These are phyloP conservation scores for Phoma sp. DNA, from an alignment of 2,329 filamentous ascomycete genomes.

Conservation along the genomic window DNA sequence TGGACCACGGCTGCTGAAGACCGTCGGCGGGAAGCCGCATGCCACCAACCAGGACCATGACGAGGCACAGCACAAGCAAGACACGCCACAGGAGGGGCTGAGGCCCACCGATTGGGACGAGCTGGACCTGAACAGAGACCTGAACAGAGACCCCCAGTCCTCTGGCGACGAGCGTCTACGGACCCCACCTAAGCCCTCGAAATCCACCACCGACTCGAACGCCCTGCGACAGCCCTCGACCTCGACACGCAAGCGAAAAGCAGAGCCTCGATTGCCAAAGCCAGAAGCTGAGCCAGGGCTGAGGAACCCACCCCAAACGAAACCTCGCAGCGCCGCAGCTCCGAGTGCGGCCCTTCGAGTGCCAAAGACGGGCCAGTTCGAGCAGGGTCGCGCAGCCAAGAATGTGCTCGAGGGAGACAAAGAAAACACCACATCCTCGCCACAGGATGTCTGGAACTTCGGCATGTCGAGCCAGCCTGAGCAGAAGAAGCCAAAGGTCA, in stretches of 20 bases:
- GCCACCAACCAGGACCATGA: slow-evolving; percentile 48
- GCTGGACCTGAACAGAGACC: slow-evolving; percentile 18
- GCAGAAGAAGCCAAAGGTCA: slow-evolving; percentile 10
- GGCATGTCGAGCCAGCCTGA: slow-evolving; percentile 12
- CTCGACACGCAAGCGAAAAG: slow-evolving; percentile 6
- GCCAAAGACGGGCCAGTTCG: not conserved
- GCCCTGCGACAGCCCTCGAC: not conserved
- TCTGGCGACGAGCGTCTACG: slow-evolving; percentile 28
- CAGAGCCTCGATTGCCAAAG: not conserved
- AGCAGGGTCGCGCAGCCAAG: slow-evolving; percentile 19
- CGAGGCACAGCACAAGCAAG: slow-evolving; percentile 14
- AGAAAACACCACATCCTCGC: slow-evolving; percentile 21
- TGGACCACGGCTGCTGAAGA: slow-evolving; percentile 33
- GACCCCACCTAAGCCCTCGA: not conserved
- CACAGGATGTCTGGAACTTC: slow-evolving; percentile 4
- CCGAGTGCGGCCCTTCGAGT: not conserved
- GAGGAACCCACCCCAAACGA: slow-evolving; percentile 9
- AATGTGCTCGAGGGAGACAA: slow-evolving; percentile 20
- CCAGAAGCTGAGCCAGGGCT: not conserved
- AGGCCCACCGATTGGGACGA: not conserved
- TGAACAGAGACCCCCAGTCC: slow-evolving; percentile 31
- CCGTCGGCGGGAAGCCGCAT: slow-evolving; percentile 43
- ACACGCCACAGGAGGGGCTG: not conserved
- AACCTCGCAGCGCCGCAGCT: not conserved
- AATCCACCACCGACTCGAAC: not conserved